Percentiles rank a stretch among this genome's conserved stretches.
Evolutionary conservation across 139 green algal species (phyloP).

Genomic region (Picochlorum sp.): DNA sequence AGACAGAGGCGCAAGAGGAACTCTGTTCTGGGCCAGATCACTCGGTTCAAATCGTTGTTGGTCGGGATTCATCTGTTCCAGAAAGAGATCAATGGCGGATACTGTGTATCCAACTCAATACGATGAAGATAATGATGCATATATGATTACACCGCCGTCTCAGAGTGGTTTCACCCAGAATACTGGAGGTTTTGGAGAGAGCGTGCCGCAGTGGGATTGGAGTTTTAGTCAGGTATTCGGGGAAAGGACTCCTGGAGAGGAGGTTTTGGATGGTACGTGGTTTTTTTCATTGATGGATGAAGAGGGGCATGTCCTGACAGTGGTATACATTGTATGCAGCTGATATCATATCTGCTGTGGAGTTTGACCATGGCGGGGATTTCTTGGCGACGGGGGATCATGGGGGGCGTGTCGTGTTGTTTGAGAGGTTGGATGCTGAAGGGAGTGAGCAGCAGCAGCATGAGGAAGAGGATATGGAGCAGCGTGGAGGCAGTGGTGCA

Average conservation of each 20-base stretch:
- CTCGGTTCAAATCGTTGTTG: too few species aligned
- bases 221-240: conserved; percentile 96
- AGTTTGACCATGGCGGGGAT: conserved; percentile 89
- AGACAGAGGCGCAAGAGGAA: too few species aligned
- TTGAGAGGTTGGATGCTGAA: conserved; percentile 60
- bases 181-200: not conserved
- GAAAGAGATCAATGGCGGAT: not conserved
- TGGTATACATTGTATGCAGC: conserved; percentile 46
- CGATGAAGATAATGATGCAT: conserved; percentile 3
- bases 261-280: conserved; percentile 86
- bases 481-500: conserved; percentile 15
- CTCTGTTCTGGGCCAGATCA: too few species aligned
- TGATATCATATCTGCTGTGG: conserved; percentile 96
- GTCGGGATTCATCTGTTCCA: not conserved
- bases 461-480: conserved; percentile 8
- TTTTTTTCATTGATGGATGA: not conserved
- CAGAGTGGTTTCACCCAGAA: not conserved
- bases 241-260: conserved; percentile 83
- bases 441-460: not conserved
- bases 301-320: not conserved
- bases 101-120: not conserved
- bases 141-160: not conserved
- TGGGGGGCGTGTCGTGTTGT: conserved; percentile 93
- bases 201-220: conserved; percentile 56
- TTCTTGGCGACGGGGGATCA: conserved; percentile 93